These are phyloP conservation scores for Chenopodium formosanum DNA, from an alignment of 148 eudicot species.

Conservation along the genomic window DNA sequence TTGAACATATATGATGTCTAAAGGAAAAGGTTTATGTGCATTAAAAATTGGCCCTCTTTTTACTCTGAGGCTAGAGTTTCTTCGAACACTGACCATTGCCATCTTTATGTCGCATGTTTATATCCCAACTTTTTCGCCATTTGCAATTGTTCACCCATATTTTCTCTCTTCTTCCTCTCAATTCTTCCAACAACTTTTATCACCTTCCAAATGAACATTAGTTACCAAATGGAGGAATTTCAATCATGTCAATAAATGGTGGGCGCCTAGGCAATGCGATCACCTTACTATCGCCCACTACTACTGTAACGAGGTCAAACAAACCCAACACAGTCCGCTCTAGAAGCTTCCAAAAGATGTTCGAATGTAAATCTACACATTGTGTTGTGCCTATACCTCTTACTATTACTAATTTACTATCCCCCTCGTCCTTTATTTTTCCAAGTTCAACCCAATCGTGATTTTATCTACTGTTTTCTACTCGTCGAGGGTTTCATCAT, in stretches of 20 bases:
- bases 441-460: not conserved
- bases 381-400: not conserved
- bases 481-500: conserved; percentile 22
- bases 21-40: conserved; percentile 17
- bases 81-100: not conserved
- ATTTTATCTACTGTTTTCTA: not conserved
- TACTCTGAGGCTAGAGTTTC: not conserved
- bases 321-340: not conserved
- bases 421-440: not conserved
- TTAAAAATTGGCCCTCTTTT: not conserved
- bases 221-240: not conserved
- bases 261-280: not conserved
- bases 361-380: not conserved
- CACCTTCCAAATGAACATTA: not conserved
- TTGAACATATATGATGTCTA: not conserved
- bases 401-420: not conserved
- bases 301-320: not conserved
- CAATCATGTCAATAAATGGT: not conserved
- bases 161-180: not conserved
- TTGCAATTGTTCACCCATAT: conserved; percentile 15
- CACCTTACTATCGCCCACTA: not conserved
- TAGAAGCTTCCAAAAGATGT: not conserved
- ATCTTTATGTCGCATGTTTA: not conserved
- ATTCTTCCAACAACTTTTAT: not conserved
- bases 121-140: conserved; percentile 11